Percentiles rank a stretch among this genome's conserved stretches.
Evolutionary conservation across 2,329 filamentous ascomycete genomes (phyloP).

Genomic region (Zymoseptoria tritici): DNA sequence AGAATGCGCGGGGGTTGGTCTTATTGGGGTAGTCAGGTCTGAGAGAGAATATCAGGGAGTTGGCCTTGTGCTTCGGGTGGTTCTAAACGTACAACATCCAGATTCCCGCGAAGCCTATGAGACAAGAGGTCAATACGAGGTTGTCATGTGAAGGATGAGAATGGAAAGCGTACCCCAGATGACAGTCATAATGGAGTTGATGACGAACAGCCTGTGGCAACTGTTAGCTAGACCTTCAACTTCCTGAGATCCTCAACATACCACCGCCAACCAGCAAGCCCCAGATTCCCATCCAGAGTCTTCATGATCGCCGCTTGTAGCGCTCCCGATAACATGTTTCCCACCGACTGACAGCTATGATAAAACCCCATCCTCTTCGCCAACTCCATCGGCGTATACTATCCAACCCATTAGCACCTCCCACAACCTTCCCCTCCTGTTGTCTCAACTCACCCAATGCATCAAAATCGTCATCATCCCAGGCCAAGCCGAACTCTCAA

Average conservation of each 20-base stretch:
- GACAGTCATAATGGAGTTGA: slow-evolving; percentile 33
- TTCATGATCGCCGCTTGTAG: slow-evolving; percentile 24
- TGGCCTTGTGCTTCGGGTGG: no score
- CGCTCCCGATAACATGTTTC: slow-evolving; percentile 21
- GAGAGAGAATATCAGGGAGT: no score
- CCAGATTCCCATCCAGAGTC: slow-evolving; percentile 26
- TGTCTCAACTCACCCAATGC: slow-evolving; percentile 21
- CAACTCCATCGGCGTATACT: slow-evolving; percentile 18
- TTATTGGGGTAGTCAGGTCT: slow-evolving; percentile 33
- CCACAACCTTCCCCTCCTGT: no score
- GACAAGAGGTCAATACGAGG: neutral
- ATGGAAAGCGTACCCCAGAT: slow-evolving; percentile 23
- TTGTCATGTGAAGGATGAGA: neutral
- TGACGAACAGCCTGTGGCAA: slow-evolving; percentile 25
- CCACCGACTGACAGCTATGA: slow-evolving; percentile 21
- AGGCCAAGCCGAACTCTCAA: slow-evolving; percentile 36
- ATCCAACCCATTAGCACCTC: neutral
- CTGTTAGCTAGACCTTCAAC: neutral
- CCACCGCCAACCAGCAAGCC: slow-evolving; percentile 33
- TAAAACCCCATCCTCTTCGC: slow-evolving; percentile 22
- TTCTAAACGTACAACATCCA: slow-evolving; percentile 23
- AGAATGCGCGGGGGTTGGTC: slow-evolving; percentile 33
- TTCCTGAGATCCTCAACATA: neutral
- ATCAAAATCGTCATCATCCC: slow-evolving; percentile 40
- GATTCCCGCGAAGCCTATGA: slow-evolving; percentile 21